Evolutionary conservation across 108 stramenopile genomes (phyloP).

Genomic region (Chaetoceros muelleri): DNA sequence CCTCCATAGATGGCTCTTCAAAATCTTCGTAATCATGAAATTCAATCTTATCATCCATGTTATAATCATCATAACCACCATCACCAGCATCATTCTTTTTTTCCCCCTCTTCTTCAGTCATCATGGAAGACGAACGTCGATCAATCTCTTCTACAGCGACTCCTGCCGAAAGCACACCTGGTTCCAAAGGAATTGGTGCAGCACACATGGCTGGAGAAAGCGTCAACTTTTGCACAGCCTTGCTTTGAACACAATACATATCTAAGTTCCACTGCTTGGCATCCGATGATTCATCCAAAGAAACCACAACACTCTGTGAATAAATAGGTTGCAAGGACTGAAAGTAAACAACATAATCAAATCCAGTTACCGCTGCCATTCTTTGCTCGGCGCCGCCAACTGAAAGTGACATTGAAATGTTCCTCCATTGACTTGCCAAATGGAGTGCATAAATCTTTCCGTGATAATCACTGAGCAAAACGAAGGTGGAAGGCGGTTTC

Average conservation of each 20-base stretch:
- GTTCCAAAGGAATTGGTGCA: slow-evolving; percentile 8
- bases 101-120: slow-evolving; percentile 5
- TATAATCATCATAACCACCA: neutral
- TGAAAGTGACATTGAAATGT: neutral
- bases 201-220: slow-evolving; percentile 52
- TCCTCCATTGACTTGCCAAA: slow-evolving; percentile 37
- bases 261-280: slow-evolving; percentile 32
- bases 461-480: slow-evolving; percentile 44
- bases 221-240: slow-evolving; percentile 50
- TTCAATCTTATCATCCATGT: neutral
- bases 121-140: neutral
- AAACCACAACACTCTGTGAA: slow-evolving; percentile 36
- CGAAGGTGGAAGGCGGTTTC: slow-evolving; percentile 45
- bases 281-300: slow-evolving; percentile 1
- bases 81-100: slow-evolving; percentile 1
- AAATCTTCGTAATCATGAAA: slow-evolving; percentile 12
- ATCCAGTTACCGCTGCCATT: slow-evolving; percentile 33
- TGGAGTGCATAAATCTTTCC: slow-evolving; percentile 49
- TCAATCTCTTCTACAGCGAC: slow-evolving; percentile 1
- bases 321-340: slow-evolving; percentile 47
- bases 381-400: neutral
- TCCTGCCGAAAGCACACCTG: slow-evolving; percentile 14
- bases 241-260: slow-evolving; percentile 51
- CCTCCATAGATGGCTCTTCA: slow-evolving; percentile 26
- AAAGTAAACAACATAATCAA: slow-evolving; percentile 68